Percentiles rank a stretch among this genome's conserved stretches.
These are phyloP conservation scores for Lipomyces yamadae DNA, from an alignment of 805 yeast species.

Conservation along the genomic window DNA sequence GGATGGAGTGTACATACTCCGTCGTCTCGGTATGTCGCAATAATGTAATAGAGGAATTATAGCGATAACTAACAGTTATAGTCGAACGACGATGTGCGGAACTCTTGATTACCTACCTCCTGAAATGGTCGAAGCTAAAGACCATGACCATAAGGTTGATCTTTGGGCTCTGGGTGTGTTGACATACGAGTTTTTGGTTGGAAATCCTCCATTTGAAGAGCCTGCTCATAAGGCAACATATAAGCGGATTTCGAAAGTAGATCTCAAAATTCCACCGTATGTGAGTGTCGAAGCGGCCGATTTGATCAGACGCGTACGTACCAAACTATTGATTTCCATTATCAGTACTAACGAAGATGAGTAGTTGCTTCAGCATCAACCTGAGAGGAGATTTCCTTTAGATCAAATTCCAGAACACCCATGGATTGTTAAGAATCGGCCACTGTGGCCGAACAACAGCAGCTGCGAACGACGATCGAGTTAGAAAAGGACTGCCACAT, in stretches of 20 bases:
- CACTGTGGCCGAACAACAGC: conserved; percentile 57
- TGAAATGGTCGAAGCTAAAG: conserved; percentile 85
- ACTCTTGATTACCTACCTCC: conserved; percentile 95
- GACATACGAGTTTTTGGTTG: conserved; percentile 83
- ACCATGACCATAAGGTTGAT: conserved; percentile 79
- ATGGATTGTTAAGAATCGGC: conserved; percentile 74
- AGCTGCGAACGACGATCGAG: conserved; percentile 3
- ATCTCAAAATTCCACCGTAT: conserved; percentile 70
- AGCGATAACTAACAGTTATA: conserved; percentile 32
- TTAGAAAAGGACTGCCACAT: background rate
- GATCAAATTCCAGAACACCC: conserved; percentile 73
- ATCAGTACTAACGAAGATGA: conserved; percentile 4
- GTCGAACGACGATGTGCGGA: conserved; percentile 87
- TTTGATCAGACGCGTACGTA: conserved; percentile 56
- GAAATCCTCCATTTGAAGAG: conserved; percentile 92
- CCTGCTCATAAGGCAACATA: conserved; percentile 74
- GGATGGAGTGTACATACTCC: conserved; percentile 91
- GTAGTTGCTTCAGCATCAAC: conserved; percentile 67
- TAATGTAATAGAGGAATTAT: background rate
- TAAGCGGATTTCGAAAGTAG: conserved; percentile 77
- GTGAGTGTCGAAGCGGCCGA: conserved; percentile 78
- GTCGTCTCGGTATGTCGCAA: conserved; percentile 42
- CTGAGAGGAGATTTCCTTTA: conserved; percentile 66
- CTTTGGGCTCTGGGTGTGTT: conserved; percentile 92
- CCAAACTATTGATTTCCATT: background rate